These are phyloP conservation scores for Camellia japonica DNA, from an alignment of 148 eudicot genomes.

Conservation along the genomic window DNA sequence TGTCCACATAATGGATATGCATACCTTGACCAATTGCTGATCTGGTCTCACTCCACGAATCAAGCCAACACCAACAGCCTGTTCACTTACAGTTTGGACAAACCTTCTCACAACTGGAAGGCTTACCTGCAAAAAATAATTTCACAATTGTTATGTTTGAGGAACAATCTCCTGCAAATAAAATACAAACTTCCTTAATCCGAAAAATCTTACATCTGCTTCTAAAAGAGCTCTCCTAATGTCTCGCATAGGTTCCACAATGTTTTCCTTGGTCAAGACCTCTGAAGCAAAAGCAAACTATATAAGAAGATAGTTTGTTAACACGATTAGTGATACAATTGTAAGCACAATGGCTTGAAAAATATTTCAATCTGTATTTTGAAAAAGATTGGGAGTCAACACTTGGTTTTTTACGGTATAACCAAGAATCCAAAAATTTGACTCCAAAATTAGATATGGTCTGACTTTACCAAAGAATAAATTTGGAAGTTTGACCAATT, in stretches of 20 bases:
- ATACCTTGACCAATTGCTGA: slow-evolving; percentile 97
- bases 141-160: neutral
- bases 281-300: slow-evolving; percentile 39
- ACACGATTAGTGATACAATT: slow-evolving; percentile 1
- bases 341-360: neutral
- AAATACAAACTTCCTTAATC: neutral
- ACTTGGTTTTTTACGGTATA: no score
- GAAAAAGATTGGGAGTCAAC: no score
- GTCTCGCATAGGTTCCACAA: slow-evolving; percentile 96
- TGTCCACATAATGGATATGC: slow-evolving; percentile 9
- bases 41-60: slow-evolving; percentile 89
- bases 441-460: no score
- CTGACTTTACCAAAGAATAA: no score
- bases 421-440: no score
- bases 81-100: slow-evolving; percentile 85
- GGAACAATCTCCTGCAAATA: neutral
- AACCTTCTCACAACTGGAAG: slow-evolving; percentile 97
- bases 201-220: slow-evolving; percentile 74
- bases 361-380: no score
- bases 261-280: slow-evolving; percentile 90
- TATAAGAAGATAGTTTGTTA: neutral
- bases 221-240: slow-evolving; percentile 94
- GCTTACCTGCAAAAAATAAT: slow-evolving; percentile 68
- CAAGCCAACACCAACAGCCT: slow-evolving; percentile 87
- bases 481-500: no score